These are phyloP conservation scores for Chaetomium cochliodes DNA, from an alignment of 495 filamentous ascomycete species.

Conservation along the genomic window DNA sequence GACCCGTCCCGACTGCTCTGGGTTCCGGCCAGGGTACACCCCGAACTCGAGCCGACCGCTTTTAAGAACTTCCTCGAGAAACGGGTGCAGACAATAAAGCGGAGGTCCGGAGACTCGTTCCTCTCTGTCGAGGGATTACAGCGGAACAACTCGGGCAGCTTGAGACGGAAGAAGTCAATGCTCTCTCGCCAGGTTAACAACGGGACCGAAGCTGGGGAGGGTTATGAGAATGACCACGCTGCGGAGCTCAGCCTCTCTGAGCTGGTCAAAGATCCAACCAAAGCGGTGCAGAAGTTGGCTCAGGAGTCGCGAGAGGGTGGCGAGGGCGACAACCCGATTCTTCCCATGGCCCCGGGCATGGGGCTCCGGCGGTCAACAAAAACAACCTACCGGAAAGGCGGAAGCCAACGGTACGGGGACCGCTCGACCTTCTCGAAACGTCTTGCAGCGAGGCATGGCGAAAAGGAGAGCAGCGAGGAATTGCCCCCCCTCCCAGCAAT, in stretches of 20 bases:
- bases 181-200: conserved; percentile 87
- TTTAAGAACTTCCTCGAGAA: conserved; percentile 97
- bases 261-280: conserved; percentile 77
- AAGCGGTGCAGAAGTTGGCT: conserved; percentile 64
- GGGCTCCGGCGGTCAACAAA: conserved; percentile 85
- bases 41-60: conserved; percentile 91
- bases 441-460: conserved; percentile 52
- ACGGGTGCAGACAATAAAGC: conserved; percentile 81
- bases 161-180: conserved; percentile 93
- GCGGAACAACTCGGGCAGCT: conserved; percentile 58
- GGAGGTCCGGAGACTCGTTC: conserved; percentile 71
- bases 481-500: conserved; percentile 43
- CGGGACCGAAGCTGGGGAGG: conserved; percentile 57
- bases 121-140: conserved; percentile 66
- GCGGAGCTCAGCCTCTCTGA: conserved; percentile 68
- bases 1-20: conserved; percentile 88
- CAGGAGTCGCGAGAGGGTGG: conserved; percentile 41
- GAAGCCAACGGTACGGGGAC: conserved; percentile 58
- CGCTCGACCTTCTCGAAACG: conserved; percentile 69
- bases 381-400: conserved; percentile 82
- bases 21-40: conserved; percentile 93
- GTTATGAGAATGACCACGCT: conserved; percentile 62
- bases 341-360: conserved; percentile 71
- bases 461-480: conserved; percentile 61
- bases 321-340: conserved; percentile 77